Conservation (phyloP, 495 filamentous ascomycete genomes). For the Staphylotrichum longicolle region DNA sequence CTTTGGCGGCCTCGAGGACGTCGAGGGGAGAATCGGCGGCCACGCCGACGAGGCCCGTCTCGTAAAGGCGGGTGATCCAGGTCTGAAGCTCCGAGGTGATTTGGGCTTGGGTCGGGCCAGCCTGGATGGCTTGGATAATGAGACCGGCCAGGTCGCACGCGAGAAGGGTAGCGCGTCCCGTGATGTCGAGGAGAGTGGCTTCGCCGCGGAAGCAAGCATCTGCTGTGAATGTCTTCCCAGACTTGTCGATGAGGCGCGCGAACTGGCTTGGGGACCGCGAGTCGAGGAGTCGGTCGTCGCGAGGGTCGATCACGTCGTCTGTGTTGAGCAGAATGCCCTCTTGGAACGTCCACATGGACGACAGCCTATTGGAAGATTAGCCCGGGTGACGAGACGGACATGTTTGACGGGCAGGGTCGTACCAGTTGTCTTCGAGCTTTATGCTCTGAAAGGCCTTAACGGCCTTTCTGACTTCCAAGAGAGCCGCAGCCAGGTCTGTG, state of each 20-base stretch:
- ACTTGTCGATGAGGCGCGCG: not conserved
- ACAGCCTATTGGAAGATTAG: not conserved
- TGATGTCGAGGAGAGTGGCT: not conserved
- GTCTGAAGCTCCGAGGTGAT: not conserved
- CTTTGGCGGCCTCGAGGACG: not conserved
- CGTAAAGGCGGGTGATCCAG: not conserved
- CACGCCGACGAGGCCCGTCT: not conserved
- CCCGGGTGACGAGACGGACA: not conserved
- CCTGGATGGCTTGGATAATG: not conserved
- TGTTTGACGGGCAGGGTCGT: not conserved
- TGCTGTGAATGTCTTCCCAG: not conserved
- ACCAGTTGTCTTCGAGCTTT: not conserved
- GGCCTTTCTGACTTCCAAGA: not conserved
- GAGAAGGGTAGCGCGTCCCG: not conserved
- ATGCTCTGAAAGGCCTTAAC: not conserved
- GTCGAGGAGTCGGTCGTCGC: not conserved
- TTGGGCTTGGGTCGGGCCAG: not conserved
- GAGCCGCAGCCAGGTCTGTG: not conserved
- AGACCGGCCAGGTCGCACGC: not conserved
- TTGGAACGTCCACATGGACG: conserved; percentile 1
- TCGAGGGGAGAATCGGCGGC: not conserved
- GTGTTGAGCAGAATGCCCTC: not conserved
- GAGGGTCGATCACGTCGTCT: not conserved
- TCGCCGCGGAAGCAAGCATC: not conserved
- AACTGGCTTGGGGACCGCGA: not conserved